Evolutionary conservation across 805 yeast genomes (phyloP).

Genomic region (Brettanomyces anomalus): DNA sequence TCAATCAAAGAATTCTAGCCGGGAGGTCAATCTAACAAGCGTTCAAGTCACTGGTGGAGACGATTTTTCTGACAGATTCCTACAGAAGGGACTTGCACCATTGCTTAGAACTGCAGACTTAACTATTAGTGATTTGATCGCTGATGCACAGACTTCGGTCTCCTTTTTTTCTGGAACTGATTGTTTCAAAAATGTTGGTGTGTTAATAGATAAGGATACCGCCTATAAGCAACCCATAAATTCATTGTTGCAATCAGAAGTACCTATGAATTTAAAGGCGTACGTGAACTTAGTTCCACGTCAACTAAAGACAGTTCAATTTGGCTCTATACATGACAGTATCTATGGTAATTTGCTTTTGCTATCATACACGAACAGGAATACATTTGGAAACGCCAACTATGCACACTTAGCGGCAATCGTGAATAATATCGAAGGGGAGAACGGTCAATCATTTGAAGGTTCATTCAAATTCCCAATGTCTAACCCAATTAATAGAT

Average conservation of each 20-base stretch:
- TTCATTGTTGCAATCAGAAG: conserved; percentile 2
- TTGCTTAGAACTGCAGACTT: conserved; percentile 27
- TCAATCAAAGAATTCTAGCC: conserved; percentile 7
- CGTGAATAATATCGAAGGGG: conserved; percentile 39
- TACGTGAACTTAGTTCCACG: conserved; percentile 27
- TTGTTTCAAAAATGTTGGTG: conserved; percentile 18
- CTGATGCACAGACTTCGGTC: conserved; percentile 12
- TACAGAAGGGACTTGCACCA: conserved; percentile 37
- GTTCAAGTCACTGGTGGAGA: conserved; percentile 25
- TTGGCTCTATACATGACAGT: conserved; percentile 26
- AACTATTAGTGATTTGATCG: conserved; percentile 35
- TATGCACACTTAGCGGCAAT: conserved; percentile 40
- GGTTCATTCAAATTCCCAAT: conserved; percentile 36
- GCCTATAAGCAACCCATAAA: not conserved
- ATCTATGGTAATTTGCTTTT: conserved; percentile 27
- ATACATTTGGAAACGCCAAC: conserved; percentile 66
- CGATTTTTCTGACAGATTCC: conserved; percentile 30
- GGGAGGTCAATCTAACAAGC: conserved; percentile 21
- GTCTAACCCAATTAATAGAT: conserved; percentile 31
- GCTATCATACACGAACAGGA: conserved; percentile 31
- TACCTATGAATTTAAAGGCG: conserved; percentile 26
- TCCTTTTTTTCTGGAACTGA: conserved; percentile 19
- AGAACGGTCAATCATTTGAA: conserved; percentile 46
- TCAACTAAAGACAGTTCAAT: conserved; percentile 20
- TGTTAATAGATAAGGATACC: conserved; percentile 13